phyloP scores from a whole-genome alignment of 2,329 filamentous ascomycete genomes.

The Fonsecaea multimorphosa region DNA sequence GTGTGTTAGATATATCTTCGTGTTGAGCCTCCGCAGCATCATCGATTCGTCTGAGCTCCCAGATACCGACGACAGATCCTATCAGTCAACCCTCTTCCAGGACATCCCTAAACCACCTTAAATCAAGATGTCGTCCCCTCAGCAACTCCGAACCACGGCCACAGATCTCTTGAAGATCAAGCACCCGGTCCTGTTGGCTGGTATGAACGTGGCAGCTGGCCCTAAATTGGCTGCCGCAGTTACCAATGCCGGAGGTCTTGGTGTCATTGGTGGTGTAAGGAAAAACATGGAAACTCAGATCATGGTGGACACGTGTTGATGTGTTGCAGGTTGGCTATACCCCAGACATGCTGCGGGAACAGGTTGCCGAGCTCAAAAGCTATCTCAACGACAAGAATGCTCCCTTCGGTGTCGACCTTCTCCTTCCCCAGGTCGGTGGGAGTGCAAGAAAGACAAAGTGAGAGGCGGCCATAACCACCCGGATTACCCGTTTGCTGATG shows the following conservation, averaged over 20 bases:
- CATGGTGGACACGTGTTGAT: conserved; percentile 14
- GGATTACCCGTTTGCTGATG: conserved; percentile 10
- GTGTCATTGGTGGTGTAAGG: conserved; percentile 87
- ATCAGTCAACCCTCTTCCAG: neutral
- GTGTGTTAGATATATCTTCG: conserved; percentile 5
- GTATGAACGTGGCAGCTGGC: conserved; percentile 98
- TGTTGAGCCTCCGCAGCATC: neutral
- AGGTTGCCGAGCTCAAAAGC: conserved; percentile 92
- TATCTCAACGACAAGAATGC: conserved; percentile 88
- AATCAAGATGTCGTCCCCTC: conserved; percentile 54
- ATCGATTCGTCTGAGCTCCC: neutral
- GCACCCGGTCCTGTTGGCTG: conserved; percentile 91
- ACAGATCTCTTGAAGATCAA: conserved; percentile 98
- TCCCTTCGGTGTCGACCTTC: conserved; percentile 91
- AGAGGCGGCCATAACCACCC: conserved; percentile 36
- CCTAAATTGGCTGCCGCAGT: conserved; percentile 96
- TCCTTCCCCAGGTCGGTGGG: conserved; percentile 93
- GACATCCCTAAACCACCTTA: neutral
- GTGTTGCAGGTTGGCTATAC: conserved; percentile 71
- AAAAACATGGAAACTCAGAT: conserved; percentile 5
- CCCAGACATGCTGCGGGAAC: conserved; percentile 93
- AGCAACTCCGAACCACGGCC: conserved; percentile 86
- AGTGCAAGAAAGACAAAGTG: conserved; percentile 94
- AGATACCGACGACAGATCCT: neutral
- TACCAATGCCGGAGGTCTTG: conserved; percentile 93